Evolutionary conservation across 2,329 filamentous ascomycete species (phyloP).

Genomic region (Fusarium ambrosium): DNA sequence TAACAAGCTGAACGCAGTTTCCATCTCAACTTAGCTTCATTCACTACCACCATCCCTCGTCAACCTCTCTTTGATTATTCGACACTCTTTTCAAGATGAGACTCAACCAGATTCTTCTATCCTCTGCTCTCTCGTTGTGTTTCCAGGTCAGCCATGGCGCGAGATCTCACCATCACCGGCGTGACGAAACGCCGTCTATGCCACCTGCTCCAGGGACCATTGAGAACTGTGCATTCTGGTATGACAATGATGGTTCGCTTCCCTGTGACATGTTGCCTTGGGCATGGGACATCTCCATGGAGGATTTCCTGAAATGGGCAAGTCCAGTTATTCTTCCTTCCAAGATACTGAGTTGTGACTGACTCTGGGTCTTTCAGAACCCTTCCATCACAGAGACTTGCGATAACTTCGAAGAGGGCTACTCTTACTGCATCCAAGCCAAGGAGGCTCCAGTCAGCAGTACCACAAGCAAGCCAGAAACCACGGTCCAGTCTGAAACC

Average conservation of each 20-base stretch:
- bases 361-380: neutral
- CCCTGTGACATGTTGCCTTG: neutral
- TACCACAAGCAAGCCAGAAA: neutral
- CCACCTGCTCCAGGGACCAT: neutral
- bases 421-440: neutral
- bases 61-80: neutral
- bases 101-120: neutral
- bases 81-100: neutral
- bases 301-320: neutral
- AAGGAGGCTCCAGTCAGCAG: neutral
- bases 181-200: neutral
- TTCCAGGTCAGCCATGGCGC: neutral
- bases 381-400: neutral
- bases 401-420: neutral
- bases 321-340: neutral
- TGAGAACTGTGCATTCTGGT: neutral
- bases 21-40: neutral
- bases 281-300: neutral
- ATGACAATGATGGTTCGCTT: neutral
- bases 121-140: neutral
- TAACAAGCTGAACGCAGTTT: neutral
- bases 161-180: neutral
- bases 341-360: neutral
- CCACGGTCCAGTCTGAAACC: neutral
- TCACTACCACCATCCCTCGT: neutral